Base-by-base conservation (phyloP, 2,329 filamentous ascomycete species). In the Claviceps spartinae region DNA sequence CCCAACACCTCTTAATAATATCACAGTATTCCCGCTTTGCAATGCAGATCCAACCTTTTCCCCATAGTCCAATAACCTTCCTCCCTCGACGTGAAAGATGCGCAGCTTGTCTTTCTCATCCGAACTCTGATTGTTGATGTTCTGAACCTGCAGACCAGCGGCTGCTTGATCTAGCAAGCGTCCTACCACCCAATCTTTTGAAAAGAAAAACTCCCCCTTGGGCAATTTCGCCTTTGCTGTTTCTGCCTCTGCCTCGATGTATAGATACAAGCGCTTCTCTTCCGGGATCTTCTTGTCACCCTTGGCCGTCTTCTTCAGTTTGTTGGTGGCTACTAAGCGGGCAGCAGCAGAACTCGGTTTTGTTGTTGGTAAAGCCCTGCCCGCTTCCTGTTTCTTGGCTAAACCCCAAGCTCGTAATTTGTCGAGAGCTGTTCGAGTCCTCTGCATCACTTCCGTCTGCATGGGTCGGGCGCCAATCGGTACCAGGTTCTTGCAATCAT, bases 1-100 rank as follows among this genome's bases (percentile, higher is more conserved):
- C 1, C 88, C 88, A 50, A 96, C 84, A 0, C 93, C 93, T 55
- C 93, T 76, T 50, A 98, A 62, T 61, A 98, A 65, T 24, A 97
- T 89, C 57, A 98, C 81, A 11, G 89, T 96, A 64, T 98, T 91
- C 1, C 93, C 93, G 58, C 79, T 90, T 57, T 80, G 79, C 54
- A 94, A 72, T 30, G 75, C 76, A 50, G 75, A 74, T 4, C 88
- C 89, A 52, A 95, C 74, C 72, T 91, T 90, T 68, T 96, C 90
- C 24, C 78, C 82, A 62, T 94, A 98, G 54, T 93, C 90, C 56
- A 98, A 67, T 56, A 98, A 67, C 53, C 88, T 74, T 0, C 93
- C 93, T 0, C 85, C 87, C 64, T 98, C 90, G 0, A 98, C 87
- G 65, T 97, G 90, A 62, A 95, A 98, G 0, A 98, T 82, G 8